Evolutionary conservation across 129 eudicot species (phyloP), one percentile per base, ranked within the genome.

Genomic region (Centrapalus pauciflorus): DNA sequence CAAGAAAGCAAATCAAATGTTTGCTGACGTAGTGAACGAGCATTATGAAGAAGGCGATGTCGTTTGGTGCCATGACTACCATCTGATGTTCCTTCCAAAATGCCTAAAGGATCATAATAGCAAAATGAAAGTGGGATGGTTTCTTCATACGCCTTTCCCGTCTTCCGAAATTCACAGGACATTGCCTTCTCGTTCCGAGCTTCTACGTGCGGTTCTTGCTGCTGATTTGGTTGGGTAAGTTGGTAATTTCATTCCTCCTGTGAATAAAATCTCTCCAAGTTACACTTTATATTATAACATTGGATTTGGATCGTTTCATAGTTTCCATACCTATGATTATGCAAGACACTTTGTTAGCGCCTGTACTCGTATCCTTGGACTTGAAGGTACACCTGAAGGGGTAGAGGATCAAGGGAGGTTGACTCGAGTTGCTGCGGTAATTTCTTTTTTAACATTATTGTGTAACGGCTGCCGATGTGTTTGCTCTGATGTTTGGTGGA

Each of bases 271-370:
- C 11, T 7, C 8, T n/a, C n/a, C n/a, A n/a, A n/a, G n/a, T n/a
- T n/a, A n/a, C n/a, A n/a, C n/a, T n/a, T n/a, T 24, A 66, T 45
- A 4, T 45, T 11, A 12, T 1, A 24, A 33, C 49, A 56, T 45
- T 33, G 46, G 11, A 56, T 8, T 5, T 46, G 62, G 24, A 5
- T 57, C 48, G 5, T 55, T 48, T 73, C 48, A 34, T 14, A 92
- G 98, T 75, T 92, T 92, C 76, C 98, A 92, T 75, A 92, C 98
- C 9, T 92, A 92, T 81, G 98, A 92, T 66, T 88, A 92, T 81
- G 96, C 98, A 67, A 83, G 98, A 69, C 98, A 92, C 80, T 92
- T 92, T 83, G 98, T 92, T 37, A 92, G 98, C 83, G 91, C 98
- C 43, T 92, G 98, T 65, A 88, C 98, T 19, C 96, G 98, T 66